A percentile compares a stretch with the other conserved stretches of the same genome.
phyloP scores from a whole-genome alignment of 2,329 filamentous ascomycete species.

The Juglanconis oblonga region DNA sequence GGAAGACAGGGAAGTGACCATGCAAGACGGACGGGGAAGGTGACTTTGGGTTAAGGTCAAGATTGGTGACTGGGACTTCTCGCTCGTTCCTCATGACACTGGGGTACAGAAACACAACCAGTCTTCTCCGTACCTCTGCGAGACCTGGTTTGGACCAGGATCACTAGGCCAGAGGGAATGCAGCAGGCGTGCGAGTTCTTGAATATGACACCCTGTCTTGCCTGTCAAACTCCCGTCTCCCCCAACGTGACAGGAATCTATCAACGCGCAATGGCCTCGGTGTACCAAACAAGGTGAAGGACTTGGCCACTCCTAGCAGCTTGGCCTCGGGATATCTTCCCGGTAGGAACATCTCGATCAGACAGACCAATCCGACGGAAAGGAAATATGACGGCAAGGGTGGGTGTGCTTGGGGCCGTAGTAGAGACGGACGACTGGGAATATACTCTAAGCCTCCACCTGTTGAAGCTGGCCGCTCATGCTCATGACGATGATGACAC shows the following conservation, averaged over 20 bases:
- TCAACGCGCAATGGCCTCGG: not conserved
- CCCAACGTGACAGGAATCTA: too few species aligned
- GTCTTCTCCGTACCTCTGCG: not conserved
- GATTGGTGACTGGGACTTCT: not conserved
- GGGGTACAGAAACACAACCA: not conserved
- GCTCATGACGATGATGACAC: not conserved
- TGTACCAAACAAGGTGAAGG: not conserved
- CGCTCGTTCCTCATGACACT: not conserved
- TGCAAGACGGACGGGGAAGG: constrained; percentile 1
- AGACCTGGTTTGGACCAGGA: not conserved
- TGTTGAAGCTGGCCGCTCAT: not conserved
- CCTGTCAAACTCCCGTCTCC: too few species aligned
- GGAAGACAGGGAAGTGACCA: not conserved
- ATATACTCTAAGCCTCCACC: too few species aligned
- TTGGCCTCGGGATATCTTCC: not conserved
- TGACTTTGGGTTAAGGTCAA: not conserved
- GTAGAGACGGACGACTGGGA: not conserved
- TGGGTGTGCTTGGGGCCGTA: not conserved
- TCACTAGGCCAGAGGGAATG: not conserved
- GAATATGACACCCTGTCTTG: too few species aligned
- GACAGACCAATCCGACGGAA: not conserved
- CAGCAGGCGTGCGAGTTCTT: not conserved
- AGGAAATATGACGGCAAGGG: not conserved
- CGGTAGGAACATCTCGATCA: not conserved
- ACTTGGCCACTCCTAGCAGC: not conserved